phyloP scores from a whole-genome alignment of 2,329 filamentous ascomycete species.

The Iodosphaeria phyllophila region DNA sequence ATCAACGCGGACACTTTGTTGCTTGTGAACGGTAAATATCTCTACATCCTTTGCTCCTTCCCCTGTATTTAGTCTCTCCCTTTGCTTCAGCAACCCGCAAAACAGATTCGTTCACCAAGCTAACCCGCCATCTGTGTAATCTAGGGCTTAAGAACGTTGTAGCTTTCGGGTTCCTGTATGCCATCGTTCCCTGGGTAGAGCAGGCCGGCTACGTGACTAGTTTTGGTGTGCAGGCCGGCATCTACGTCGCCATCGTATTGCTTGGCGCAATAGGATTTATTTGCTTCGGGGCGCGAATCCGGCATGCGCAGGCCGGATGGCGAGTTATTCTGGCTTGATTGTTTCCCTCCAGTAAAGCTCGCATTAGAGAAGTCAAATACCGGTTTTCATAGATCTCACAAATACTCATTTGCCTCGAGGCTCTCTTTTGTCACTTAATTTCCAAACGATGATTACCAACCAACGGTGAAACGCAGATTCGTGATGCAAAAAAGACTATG shows the following conservation, averaged over 20 bases:
- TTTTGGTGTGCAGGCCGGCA: constrained; percentile 11
- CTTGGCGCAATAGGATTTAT: constrained; percentile 10
- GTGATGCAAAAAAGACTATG: no score
- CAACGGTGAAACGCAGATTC: no score
- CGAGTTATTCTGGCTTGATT: constrained; percentile 14
- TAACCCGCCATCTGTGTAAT: background rate
- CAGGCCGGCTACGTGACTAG: constrained; percentile 11
- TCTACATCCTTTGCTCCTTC: background rate
- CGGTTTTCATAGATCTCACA: no score
- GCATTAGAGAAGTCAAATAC: no score
- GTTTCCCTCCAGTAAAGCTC: no score
- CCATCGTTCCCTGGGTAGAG: constrained; percentile 20
- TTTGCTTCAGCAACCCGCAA: background rate
- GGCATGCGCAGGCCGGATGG: constrained; percentile 12
- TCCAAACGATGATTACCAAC: no score
- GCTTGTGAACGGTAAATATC: constrained; percentile 12
- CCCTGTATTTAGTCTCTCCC: background rate
- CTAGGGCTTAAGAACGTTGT: constrained; percentile 23
- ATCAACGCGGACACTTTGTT: constrained; percentile 14
- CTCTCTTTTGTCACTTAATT: no score
- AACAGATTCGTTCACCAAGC: background rate
- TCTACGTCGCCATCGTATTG: constrained; percentile 11
- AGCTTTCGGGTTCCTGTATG: constrained; percentile 26
- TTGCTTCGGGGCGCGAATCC: constrained; percentile 9
- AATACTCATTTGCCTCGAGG: no score